These are phyloP conservation scores for Mrakiaceae sp. DNA, from an alignment of 1,284 basidiomycete genomes.

Conservation along the genomic window DNA sequence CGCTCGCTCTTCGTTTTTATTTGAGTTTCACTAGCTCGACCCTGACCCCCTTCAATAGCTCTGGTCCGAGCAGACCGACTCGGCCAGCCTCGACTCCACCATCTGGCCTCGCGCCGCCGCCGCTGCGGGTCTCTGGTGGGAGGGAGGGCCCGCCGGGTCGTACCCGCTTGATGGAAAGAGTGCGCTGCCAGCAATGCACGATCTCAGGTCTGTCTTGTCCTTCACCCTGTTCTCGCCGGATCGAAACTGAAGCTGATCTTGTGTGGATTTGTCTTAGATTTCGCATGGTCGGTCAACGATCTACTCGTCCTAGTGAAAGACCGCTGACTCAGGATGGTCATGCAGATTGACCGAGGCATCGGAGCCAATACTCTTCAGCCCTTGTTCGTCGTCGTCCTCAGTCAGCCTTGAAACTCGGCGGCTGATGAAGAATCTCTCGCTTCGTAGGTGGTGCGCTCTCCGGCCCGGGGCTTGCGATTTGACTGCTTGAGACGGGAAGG, in stretches of 20 bases:
- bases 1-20: no score
- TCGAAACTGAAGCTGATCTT: background rate
- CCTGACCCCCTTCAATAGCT: no score
- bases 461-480: background rate
- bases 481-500: background rate
- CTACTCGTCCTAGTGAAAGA: no score
- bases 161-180: background rate
- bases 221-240: no score
- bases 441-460: background rate
- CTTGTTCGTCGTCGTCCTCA: background rate
- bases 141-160: background rate
- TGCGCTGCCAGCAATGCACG: background rate
- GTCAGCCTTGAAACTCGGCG: no score
- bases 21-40: no score
- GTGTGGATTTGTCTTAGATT: background rate
- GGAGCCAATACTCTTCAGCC: background rate
- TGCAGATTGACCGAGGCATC: background rate
- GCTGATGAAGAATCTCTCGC: no score
- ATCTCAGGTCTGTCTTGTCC: background rate
- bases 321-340: no score
- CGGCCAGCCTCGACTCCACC: background rate
- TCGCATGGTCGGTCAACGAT: background rate
- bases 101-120: constrained; percentile 5
- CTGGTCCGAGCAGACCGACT: no score
- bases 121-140: constrained; percentile 1